Conservation (phyloP, 78 protist genomes). For the Dictyostelium purpureum region DNA sequence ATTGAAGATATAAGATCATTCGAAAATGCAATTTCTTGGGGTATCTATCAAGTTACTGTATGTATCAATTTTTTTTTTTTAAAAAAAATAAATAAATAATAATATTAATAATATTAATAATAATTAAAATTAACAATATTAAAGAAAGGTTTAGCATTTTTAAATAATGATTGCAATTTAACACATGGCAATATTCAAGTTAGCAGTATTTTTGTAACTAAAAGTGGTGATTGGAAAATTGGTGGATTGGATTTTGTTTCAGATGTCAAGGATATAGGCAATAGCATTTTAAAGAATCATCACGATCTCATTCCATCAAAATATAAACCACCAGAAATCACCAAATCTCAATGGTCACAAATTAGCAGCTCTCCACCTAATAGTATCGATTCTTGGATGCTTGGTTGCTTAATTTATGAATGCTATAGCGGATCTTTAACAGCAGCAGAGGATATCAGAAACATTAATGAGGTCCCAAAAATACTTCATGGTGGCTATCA, state of each 20-base stretch:
- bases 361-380: slow-evolving; percentile 5
- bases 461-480: slow-evolving; percentile 43
- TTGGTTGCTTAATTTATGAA: slow-evolving; percentile 77
- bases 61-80: background rate
- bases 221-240: slow-evolving; percentile 87
- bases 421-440: slow-evolving; percentile 63
- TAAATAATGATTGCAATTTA: slow-evolving; percentile 64
- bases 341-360: slow-evolving; percentile 57
- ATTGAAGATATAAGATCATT: slow-evolving; percentile 54
- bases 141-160: slow-evolving; percentile 79
- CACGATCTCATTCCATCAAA: slow-evolving; percentile 45
- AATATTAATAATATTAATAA: background rate
- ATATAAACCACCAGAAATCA: slow-evolving; percentile 70
- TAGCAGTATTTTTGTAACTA: slow-evolving; percentile 73
- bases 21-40: slow-evolving; percentile 78
- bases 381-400: slow-evolving; percentile 77
- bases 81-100: background rate
- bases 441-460: slow-evolving; percentile 55
- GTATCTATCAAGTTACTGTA: slow-evolving; percentile 82
- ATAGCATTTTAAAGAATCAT: slow-evolving; percentile 26
- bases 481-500: slow-evolving; percentile 57
- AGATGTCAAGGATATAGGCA: slow-evolving; percentile 39
- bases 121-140: background rate
- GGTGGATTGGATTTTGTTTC: slow-evolving; percentile 81
- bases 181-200: slow-evolving; percentile 81